Evolutionary conservation across 306 rosid genomes (phyloP).

Genomic region (Cicer pinnatifidum): DNA sequence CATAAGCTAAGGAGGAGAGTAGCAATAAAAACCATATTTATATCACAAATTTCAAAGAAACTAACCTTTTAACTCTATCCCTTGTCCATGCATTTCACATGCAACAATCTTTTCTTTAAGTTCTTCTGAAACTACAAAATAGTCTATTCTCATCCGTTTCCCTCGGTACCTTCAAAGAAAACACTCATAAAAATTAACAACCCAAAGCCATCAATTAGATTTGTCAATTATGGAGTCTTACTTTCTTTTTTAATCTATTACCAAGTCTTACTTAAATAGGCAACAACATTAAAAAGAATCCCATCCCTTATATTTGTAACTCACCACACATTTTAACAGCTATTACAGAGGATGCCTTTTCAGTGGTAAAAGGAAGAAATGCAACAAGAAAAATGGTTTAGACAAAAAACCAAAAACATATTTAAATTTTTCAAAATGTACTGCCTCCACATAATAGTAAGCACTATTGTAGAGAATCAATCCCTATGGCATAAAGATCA

Average conservation of each 20-base stretch:
- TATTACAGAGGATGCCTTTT: conserved; percentile 19
- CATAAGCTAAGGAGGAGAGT: conserved; percentile 8
- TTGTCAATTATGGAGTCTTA: conserved; percentile 26
- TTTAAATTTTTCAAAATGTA: conserved; percentile 13
- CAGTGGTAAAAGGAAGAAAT: background rate
- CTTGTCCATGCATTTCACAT: conserved; percentile 88
- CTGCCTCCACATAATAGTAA: conserved; percentile 24
- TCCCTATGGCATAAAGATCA: conserved; percentile 13
- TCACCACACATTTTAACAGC: conserved; percentile 16
- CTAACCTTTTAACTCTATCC: conserved; percentile 85
- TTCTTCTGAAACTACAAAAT: conserved; percentile 69
- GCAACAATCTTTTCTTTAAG: conserved; percentile 71
- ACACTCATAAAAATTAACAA: conserved; percentile 37
- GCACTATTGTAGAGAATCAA: conserved; percentile 37
- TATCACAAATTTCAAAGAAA: conserved; percentile 27
- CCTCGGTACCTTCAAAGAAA: conserved; percentile 85
- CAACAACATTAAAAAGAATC: background rate
- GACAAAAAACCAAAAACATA: background rate
- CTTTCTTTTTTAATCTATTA: background rate
- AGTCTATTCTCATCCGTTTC: conserved; percentile 98
- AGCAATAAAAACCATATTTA: conserved; percentile 25
- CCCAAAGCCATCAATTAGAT: conserved; percentile 23
- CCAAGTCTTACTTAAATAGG: conserved; percentile 12
- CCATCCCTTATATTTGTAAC: background rate
- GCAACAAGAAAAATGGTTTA: conserved; percentile 3